A percentile compares a stretch with the other conserved stretches of the same genome.
phyloP scores from a whole-genome alignment of 345 rosid genomes.

The Pelargonium nanum region DNA sequence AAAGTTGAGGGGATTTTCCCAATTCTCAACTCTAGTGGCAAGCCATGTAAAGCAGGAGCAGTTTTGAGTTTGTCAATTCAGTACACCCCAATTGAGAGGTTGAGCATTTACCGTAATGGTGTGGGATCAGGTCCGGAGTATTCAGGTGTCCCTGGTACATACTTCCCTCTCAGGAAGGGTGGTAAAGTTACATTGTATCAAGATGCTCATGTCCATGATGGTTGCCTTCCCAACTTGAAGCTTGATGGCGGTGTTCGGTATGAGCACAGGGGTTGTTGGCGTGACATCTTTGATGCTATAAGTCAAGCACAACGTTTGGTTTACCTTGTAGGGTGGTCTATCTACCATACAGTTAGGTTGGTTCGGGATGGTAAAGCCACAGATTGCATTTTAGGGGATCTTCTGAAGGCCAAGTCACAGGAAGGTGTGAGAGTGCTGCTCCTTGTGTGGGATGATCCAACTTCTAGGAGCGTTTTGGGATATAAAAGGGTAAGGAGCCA shows the following conservation, averaged over 20 bases:
- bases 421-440: slow-evolving; percentile 93
- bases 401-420: slow-evolving; percentile 78
- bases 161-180: slow-evolving; percentile 79
- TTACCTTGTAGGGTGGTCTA: slow-evolving; percentile 90
- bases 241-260: slow-evolving; percentile 46
- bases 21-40: slow-evolving; percentile 40
- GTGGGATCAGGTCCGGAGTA: slow-evolving; percentile 45
- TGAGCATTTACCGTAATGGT: slow-evolving; percentile 42
- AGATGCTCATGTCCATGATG: slow-evolving; percentile 78
- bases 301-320: slow-evolving; percentile 69
- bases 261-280: slow-evolving; percentile 62
- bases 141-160: slow-evolving; percentile 69
- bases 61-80: slow-evolving; percentile 57
- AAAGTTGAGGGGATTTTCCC: slow-evolving; percentile 68
- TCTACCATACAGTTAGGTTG: slow-evolving; percentile 48
- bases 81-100: slow-evolving; percentile 45
- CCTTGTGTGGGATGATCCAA: slow-evolving; percentile 96
- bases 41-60: slow-evolving; percentile 69
- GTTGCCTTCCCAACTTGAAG: slow-evolving; percentile 41
- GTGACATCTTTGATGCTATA: slow-evolving; percentile 61
- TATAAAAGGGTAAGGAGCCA: slow-evolving; percentile 45
- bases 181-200: slow-evolving; percentile 81
- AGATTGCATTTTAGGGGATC: slow-evolving; percentile 49
- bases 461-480: slow-evolving; percentile 66
- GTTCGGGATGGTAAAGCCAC: slow-evolving; percentile 38